Base-by-base conservation (phyloP, 768 basidiomycete species). In the Amanita jacksonii region DNA sequence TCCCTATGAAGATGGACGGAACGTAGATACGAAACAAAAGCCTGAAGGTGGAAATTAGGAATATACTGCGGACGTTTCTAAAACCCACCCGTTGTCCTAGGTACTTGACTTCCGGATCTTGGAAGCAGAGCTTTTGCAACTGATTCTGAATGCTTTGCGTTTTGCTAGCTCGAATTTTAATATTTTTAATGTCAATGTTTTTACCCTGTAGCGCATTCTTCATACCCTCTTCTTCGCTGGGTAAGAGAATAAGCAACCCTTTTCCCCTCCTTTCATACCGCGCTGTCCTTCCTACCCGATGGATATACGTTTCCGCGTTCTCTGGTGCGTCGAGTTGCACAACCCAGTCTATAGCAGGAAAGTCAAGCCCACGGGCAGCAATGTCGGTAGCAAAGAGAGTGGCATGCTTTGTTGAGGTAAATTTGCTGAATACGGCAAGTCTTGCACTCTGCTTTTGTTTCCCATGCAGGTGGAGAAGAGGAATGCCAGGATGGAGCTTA, bases 311-410 rank as follows among this genome's bases (percentile, higher is more conserved):
- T 38, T 96, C 92, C 4, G 85, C 90, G 55, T 99, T 94, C 63
- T 99, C 94, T 0, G 94, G 94, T 2, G 88, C 89, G 60, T 99
- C 94, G 9, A 92, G 66, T 59, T 99, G 94, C 22, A 99, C 58
- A 1, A 99, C 94, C 94, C 94, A 98, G 61, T 96, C 89, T 16
- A 99, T 82, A 0, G 86, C 75, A 3, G 96, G 94, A 63, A 99
- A 99, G 63, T 99, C 94, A 45, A 98, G 69, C 1, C 94, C 94
- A 46, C 94, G 81, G 4, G 94, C 90, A 27, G 94, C 94, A 48
- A 99, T 84, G 57, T 99, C 94, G 8, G 94, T 99, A 13, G 93
- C 92, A 54, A 99, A 83, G 16, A 98, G 71, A 5, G 94, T 77
- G 2, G 91, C 83, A 52, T 92, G 80, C 52, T 81, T 79, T 35